phyloP scores from a whole-genome alignment of 306 rosid genomes.

The Vigna angularis region DNA sequence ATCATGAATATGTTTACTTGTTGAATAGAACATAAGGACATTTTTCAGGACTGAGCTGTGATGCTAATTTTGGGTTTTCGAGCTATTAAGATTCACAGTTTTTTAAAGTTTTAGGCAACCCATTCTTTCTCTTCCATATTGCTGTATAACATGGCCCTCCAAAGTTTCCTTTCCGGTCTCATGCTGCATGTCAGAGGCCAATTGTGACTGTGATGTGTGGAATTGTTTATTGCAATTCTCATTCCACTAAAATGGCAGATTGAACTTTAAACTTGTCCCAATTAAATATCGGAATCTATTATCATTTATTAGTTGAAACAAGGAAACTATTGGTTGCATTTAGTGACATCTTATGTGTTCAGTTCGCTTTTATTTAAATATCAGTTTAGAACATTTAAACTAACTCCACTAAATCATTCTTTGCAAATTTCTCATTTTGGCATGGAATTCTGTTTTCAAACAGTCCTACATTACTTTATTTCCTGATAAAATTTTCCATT shows the following conservation, averaged over 20 bases:
- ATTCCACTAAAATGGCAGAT: background rate
- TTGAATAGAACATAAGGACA: conserved; percentile 17
- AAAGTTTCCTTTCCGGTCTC: background rate
- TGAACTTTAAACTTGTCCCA: conserved; percentile 1
- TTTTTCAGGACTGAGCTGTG: conserved; percentile 29
- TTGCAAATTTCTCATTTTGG: conserved; percentile 19
- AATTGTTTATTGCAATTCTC: conserved; percentile 23
- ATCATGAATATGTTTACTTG: conserved; percentile 4
- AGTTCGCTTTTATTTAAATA: conserved; percentile 24
- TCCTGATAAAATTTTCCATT: background rate
- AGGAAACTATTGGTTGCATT: conserved; percentile 29
- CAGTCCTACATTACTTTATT: background rate
- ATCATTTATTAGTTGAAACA: conserved; percentile 1
- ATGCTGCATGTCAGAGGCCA: conserved; percentile 15
- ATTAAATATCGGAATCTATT: conserved; percentile 22
- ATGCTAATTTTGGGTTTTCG: conserved; percentile 22
- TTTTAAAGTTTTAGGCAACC: background rate
- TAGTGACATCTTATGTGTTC: conserved; percentile 10
- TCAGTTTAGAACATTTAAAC: conserved; percentile 1
- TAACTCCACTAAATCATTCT: conserved; percentile 15
- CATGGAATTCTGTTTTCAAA: conserved; percentile 20
- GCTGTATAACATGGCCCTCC: conserved; percentile 4
- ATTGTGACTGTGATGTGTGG: background rate
- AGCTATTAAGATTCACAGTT: conserved; percentile 15
- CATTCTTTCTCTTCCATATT: conserved; percentile 13